Percentiles rank a stretch among this genome's conserved stretches.
phyloP scores from a whole-genome alignment of 305 asterid species.

The Fraxinus dipetala region DNA sequence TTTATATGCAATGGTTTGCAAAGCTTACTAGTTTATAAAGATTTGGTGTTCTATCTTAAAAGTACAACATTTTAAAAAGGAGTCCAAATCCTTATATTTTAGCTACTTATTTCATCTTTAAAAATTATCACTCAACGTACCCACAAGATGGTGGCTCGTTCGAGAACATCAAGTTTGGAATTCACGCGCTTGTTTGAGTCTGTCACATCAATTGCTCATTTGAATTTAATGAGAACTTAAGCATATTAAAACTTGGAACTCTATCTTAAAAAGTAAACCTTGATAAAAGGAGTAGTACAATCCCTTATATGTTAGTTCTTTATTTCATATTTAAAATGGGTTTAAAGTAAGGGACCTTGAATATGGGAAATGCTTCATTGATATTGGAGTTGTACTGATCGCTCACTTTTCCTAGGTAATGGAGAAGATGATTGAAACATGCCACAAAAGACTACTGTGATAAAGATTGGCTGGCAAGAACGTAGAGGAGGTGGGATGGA shows the following conservation, averaged over 20 bases:
- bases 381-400: neutral
- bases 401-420: neutral
- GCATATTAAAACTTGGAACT: too few species aligned
- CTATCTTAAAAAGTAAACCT: too few species aligned
- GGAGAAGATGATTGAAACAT: neutral
- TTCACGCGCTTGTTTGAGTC: conserved; percentile 8
- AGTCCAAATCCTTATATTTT: too few species aligned
- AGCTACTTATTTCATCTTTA: neutral
- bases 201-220: neutral
- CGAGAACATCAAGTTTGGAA: too few species aligned
- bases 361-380: neutral
- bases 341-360: neutral
- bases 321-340: neutral
- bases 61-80: too few species aligned
- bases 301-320: too few species aligned
- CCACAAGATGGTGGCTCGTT: too few species aligned
- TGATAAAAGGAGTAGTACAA: too few species aligned
- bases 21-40: neutral
- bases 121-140: too few species aligned
- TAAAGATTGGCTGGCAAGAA: neutral
- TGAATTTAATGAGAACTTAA: too few species aligned
- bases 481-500: neutral
- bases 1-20: neutral
- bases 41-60: too few species aligned
- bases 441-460: neutral